Evolutionary conservation across 345 rosid genomes (phyloP), one percentile per base, ranked within the genome.

Genomic region (Rubroshorea leprosula): DNA sequence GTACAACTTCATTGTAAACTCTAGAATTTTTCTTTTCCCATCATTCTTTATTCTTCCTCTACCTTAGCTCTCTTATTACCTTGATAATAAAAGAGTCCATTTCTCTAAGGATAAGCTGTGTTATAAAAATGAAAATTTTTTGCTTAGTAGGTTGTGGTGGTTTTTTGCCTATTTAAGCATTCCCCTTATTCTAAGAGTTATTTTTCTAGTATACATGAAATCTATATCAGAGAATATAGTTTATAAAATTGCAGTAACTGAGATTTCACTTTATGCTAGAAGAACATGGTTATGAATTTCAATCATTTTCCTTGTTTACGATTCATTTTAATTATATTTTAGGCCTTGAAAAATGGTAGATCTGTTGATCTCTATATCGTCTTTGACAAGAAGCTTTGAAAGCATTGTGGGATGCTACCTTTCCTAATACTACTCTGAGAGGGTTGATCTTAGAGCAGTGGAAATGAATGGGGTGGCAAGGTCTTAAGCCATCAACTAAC

Each of bases 401-500:
- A 76, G 74, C 82, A 52, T 76, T 93, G 76, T 93, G 99, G 99
- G 55, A 65, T 61, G 59, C 61, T 21, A 83, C 99, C 46, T 93
- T 75, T 74, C 99, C 97, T 3, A 73, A 80, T 70, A 75, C 79
- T 68, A 54, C 56, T 58, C 71, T 93, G 57, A 75, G 58, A 35
- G 88, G 94, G 63, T 56, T 89, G 74, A 81, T 93, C 51, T 80
- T 96, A 22, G 94, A 87, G 70, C 99, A 93, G 57, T 93, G 99
- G 99, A 93, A 93, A 78, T 96, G 87, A 8, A 93, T 93, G 99
- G 99, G 99, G 49, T 93, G 99, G 99, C 99, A 93, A 78, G 99
- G 99, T 69, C 79, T 80, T 57, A 93, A 89, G 78, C 99, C 99
- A 44, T 83, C 99, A 18, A 93, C 99, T 17, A 97, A 93, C 79